A percentile compares a stretch with the other conserved stretches of the same genome.
Evolutionary conservation across 2,329 filamentous ascomycete species (phyloP).

Genomic region (Apiospora arundinis): DNA sequence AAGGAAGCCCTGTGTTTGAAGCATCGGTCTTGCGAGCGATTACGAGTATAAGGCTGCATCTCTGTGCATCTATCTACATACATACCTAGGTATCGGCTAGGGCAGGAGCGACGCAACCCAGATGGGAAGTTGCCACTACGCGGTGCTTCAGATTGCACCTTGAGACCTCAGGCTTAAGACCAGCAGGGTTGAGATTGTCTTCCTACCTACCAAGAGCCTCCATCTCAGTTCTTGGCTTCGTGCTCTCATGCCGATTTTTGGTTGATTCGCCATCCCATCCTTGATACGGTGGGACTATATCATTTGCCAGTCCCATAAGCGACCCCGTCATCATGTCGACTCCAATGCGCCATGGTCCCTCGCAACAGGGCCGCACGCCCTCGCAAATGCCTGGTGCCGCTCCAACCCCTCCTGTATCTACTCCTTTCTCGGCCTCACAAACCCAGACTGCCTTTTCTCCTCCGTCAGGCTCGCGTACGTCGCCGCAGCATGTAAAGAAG

Average conservation of each 20-base stretch:
- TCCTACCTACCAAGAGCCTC: neutral
- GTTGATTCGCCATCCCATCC: neutral
- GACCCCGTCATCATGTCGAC: conserved; percentile 39
- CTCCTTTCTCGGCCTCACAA: conserved; percentile 65
- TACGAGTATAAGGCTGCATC: neutral
- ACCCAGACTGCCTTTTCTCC: conserved; percentile 66
- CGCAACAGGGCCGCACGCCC: conserved; percentile 58
- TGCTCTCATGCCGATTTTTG: neutral
- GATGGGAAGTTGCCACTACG: conserved; percentile 2
- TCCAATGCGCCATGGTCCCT: conserved; percentile 47
- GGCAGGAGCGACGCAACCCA: neutral
- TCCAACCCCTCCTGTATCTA: conserved; percentile 70
- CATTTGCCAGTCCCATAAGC: neutral
- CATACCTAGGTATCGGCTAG: neutral
- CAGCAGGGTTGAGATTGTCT: neutral
- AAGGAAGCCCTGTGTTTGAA: neutral
- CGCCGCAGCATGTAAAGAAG: conserved; percentile 69
- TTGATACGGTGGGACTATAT: neutral
- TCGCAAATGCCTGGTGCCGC: conserved; percentile 56
- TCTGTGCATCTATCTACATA: neutral
- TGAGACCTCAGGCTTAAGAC: neutral
- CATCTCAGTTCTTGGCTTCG: neutral
- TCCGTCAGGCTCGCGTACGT: conserved; percentile 59
- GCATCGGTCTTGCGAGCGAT: neutral
- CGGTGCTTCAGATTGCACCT: conserved; percentile 10